phyloP scores from a whole-genome alignment of 495 filamentous ascomycete genomes.

The Hypomontagnella submonticulosa region DNA sequence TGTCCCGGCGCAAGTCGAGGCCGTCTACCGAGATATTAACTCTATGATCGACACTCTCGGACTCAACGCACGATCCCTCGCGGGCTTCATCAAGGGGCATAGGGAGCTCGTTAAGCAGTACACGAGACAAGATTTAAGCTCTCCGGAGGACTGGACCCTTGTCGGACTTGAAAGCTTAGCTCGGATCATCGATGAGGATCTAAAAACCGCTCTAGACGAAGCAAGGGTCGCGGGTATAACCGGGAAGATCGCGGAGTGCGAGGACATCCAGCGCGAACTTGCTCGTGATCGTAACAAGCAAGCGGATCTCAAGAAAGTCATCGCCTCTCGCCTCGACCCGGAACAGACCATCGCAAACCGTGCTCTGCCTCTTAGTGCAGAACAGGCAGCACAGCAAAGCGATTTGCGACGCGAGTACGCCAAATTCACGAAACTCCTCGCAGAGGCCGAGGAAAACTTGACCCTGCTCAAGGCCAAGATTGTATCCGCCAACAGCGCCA shows the following conservation, averaged over 20 bases:
- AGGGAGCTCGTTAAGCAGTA: constrained; percentile 60
- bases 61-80: constrained; percentile 81
- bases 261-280: constrained; percentile 71
- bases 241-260: constrained; percentile 69
- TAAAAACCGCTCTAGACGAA: constrained; percentile 68
- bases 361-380: constrained; percentile 79
- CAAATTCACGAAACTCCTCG: constrained; percentile 75
- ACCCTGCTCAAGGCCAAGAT: constrained; percentile 83
- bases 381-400: constrained; percentile 82
- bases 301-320: constrained; percentile 76
- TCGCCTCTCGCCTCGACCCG: constrained; percentile 71
- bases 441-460: constrained; percentile 82
- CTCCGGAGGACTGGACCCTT: constrained; percentile 73
- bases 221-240: constrained; percentile 72
- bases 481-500: constrained; percentile 63
- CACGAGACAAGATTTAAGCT: constrained; percentile 68
- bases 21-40: constrained; percentile 91
- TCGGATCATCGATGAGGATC: constrained; percentile 63
- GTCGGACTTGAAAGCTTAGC: constrained; percentile 74
- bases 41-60: constrained; percentile 95
- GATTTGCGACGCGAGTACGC: constrained; percentile 79
- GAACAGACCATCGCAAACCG: constrained; percentile 67
- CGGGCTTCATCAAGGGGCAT: constrained; percentile 76
- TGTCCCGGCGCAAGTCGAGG: constrained; percentile 82
- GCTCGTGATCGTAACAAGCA: constrained; percentile 74